phyloP scores from a whole-genome alignment of 257 asterid genomes.

The Scutellaria galericulata region DNA sequence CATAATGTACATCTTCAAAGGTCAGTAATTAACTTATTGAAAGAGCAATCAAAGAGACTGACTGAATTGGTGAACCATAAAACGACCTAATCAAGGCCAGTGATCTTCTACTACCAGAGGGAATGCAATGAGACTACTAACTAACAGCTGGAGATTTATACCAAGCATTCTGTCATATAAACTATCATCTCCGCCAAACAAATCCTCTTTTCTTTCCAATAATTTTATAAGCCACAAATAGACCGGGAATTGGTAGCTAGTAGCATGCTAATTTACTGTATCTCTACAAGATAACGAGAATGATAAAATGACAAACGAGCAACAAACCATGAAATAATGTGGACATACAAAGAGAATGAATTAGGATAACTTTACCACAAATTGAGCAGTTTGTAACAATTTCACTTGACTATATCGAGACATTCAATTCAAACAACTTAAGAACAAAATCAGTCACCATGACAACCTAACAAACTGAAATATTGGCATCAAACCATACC shows the following conservation, averaged over 20 bases:
- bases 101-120: background rate
- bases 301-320: slow-evolving; percentile 1
- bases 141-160: no score
- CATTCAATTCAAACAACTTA: background rate
- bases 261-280: background rate
- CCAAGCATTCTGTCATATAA: no score
- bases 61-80: background rate
- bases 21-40: no score
- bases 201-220: no score
- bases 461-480: background rate
- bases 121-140: background rate
- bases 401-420: background rate
- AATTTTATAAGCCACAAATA: no score
- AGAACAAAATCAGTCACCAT: background rate
- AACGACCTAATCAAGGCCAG: background rate
- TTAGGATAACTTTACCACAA: slow-evolving; percentile 1
- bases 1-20: no score
- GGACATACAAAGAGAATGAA: background rate
- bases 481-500: slow-evolving; percentile 40
- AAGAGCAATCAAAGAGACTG: background rate
- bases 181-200: no score
- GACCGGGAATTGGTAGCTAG: no score
- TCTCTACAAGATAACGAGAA: background rate
- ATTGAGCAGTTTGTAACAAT: background rate
- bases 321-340: background rate